A percentile compares a stretch with the other conserved stretches of the same genome.
phyloP scores from a whole-genome alignment of 257 asterid species.

The Solanum infundibuliforme region DNA sequence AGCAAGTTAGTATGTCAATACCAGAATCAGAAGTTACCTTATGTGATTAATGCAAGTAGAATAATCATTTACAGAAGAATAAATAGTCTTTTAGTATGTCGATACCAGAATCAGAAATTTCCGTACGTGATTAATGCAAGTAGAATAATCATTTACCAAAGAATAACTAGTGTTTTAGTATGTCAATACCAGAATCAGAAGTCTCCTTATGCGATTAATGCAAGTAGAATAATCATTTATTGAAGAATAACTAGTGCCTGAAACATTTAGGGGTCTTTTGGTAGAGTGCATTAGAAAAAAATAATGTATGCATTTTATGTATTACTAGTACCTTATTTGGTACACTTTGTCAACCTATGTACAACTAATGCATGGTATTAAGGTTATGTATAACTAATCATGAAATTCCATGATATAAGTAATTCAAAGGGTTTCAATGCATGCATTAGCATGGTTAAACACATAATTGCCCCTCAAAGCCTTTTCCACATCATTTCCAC shows the following conservation, averaged over 20 bases:
- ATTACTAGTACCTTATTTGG: neutral
- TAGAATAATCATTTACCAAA: neutral
- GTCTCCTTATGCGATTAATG: neutral
- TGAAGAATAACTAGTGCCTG: neutral
- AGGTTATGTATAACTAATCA: neutral
- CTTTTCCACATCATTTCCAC: neutral
- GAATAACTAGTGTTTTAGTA: neutral
- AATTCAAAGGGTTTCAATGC: neutral
- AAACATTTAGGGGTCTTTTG: neutral
- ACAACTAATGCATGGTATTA: neutral
- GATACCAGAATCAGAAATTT: neutral
- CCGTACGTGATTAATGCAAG: neutral
- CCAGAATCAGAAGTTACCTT: neutral
- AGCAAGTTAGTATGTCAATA: neutral
- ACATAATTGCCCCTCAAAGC: neutral
- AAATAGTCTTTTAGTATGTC: neutral
- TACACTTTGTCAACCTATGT: neutral
- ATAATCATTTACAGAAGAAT: neutral
- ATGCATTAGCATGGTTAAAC: neutral
- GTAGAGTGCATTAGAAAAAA: neutral
- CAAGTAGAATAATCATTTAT: neutral
- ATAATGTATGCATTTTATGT: neutral
- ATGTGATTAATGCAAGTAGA: neutral
- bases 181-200: neutral
- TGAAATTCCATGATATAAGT: neutral